Evolutionary conservation across 345 rosid species (phyloP).

Genomic region (Syzygium oleosum): DNA sequence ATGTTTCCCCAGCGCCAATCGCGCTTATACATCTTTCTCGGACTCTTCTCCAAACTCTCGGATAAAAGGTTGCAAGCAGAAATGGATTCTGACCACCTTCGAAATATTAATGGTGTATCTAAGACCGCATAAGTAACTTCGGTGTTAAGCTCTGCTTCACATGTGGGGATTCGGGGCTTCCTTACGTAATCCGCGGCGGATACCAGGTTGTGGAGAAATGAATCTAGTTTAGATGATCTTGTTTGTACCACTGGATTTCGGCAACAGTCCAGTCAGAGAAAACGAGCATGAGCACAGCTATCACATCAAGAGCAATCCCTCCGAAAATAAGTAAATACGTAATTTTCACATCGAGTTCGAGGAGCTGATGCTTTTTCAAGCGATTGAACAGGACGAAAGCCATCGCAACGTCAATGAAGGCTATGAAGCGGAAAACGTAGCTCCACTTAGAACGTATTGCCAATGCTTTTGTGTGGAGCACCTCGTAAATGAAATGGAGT

Average conservation of each 20-base stretch:
- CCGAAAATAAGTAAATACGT: not conserved
- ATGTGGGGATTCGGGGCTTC: fast-evolving
- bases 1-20: fast-evolving
- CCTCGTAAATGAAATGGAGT: not conserved
- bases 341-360: not conserved
- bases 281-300: not conserved
- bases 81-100: not conserved
- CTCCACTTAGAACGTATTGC: not conserved
- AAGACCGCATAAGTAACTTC: not conserved
- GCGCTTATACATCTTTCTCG: not conserved
- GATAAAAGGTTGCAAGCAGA: not conserved
- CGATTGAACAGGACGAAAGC: not conserved
- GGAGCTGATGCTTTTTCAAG: not conserved
- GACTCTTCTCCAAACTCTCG: fast-evolving
- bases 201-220: fast-evolving
- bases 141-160: not conserved
- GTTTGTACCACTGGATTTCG: not conserved
- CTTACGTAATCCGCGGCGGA: fast-evolving
- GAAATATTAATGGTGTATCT: not conserved
- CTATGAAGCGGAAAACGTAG: not conserved
- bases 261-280: not conserved
- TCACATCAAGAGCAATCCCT: not conserved
- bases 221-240: not conserved
- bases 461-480: not conserved
- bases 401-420: not conserved